Conservation (phyloP, 441 rosid species). For the Populus hybrid region DNA sequence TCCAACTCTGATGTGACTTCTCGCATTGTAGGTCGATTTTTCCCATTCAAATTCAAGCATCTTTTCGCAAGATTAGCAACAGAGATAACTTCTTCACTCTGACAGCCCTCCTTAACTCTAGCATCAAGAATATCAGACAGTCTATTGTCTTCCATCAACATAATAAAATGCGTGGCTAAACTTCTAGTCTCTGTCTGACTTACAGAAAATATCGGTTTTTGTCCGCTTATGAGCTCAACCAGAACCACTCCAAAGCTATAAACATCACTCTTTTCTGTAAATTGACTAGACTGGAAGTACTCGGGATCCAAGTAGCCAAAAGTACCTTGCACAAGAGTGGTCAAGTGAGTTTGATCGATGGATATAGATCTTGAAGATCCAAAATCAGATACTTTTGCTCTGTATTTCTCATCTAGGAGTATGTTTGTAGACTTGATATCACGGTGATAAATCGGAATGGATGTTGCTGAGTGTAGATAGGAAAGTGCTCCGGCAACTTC, state of each 20-base stretch:
- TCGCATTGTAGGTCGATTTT: slow-evolving; percentile 19
- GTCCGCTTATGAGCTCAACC: slow-evolving; percentile 30
- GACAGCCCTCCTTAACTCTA: neutral
- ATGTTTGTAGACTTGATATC: slow-evolving; percentile 44
- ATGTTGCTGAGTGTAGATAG: slow-evolving; percentile 31
- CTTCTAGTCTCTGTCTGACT: slow-evolving; percentile 2
- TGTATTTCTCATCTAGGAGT: slow-evolving; percentile 32
- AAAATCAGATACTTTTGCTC: slow-evolving; percentile 41
- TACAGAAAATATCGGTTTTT: slow-evolving; percentile 2
- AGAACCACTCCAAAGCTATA: slow-evolving; percentile 44
- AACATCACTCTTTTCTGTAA: slow-evolving; percentile 42
- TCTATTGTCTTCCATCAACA: slow-evolving; percentile 9
- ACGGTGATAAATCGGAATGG: slow-evolving; percentile 33
- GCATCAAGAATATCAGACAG: slow-evolving; percentile 9
- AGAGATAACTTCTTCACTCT: neutral
- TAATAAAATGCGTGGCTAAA: slow-evolving; percentile 15
- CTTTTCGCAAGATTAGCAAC: slow-evolving; percentile 14
- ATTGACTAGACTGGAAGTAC: slow-evolving; percentile 24
- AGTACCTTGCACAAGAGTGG: slow-evolving; percentile 35
- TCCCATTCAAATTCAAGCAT: slow-evolving; percentile 16
- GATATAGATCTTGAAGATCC: slow-evolving; percentile 35
- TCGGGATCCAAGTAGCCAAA: slow-evolving; percentile 48
- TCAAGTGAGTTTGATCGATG: slow-evolving; percentile 28
- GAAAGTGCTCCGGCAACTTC: slow-evolving; percentile 33
- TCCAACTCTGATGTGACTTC: slow-evolving; percentile 20